Evolutionary conservation across 2,329 filamentous ascomycete species (phyloP), one percentile per base, ranked within the genome.

Genomic region (Thyridium curvatum): DNA sequence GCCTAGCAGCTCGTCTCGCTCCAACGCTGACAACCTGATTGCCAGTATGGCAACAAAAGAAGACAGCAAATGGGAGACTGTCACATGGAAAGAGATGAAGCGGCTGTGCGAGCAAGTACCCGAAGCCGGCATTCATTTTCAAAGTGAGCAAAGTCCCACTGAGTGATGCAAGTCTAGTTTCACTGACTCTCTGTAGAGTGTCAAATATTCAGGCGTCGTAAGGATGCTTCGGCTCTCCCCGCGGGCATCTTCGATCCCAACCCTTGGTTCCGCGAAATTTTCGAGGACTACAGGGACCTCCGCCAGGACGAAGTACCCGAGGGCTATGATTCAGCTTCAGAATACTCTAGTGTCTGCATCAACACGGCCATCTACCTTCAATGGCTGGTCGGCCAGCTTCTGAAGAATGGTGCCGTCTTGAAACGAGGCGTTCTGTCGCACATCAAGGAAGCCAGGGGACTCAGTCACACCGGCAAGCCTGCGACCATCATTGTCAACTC

Each of bases 351-450:
- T 1, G 82, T 95, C 31, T 96, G 90, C 64, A 91, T 96, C 59
- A 96, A 97, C 64, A 86, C 86, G 0, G 79, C 85, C 32, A 64
- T 96, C 41, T 97, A 96, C 62, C 77, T 96, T 3, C 79, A 86
- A 4, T 96, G 86, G 79, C 79, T 97, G 0, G 68, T 86, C 0
- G 84, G 86, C 1, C 82, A 93, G 63, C 94, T 87, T 57, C 71
- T 85, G 18, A 79, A 78, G 50, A 77, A 79, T 41, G 86, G 87
- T 18, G 84, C 85, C 6, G 67, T 78, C 1, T 66, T 91, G 52
- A 74, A 77, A 51, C 76, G 86, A 14, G 77, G 65, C 3, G 58
- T 73, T 2, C 61, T 90, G 34, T 61, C 65, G n/a, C 85, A 96
- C 58, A 75, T 97, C 42, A 62, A 69, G 0, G 84, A 94, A 31